Conservation (phyloP, 176 grass and related monocot genomes). For the Puya raimondii region DNA sequence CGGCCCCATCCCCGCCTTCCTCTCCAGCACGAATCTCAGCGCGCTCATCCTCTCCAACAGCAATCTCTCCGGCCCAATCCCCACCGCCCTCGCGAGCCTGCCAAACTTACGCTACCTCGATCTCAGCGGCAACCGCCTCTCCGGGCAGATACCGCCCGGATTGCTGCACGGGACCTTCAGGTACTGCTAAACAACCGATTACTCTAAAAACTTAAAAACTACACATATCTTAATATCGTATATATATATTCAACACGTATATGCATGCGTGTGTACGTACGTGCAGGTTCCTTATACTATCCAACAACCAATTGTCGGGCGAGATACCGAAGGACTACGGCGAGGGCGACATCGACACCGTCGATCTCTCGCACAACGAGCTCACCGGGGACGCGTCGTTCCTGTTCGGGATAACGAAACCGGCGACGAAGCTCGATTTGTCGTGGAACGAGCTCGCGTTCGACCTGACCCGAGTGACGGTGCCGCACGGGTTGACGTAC, state of each 20-base stretch:
- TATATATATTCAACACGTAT: too few species aligned
- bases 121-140: conserved; percentile 64
- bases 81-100: conserved; percentile 16
- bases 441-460: conserved; percentile 80
- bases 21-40: conserved; percentile 21
- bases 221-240: too few species aligned
- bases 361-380: conserved; percentile 57
- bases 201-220: too few species aligned
- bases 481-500: conserved; percentile 48
- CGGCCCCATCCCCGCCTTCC: conserved; percentile 34
- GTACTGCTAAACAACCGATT: too few species aligned
- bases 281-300: conserved; percentile 39
- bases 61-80: conserved; percentile 62
- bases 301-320: conserved; percentile 51
- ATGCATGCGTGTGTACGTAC: too few species aligned
- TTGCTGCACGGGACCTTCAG: conserved; percentile 39
- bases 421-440: conserved; percentile 49
- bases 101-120: conserved; percentile 45
- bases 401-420: conserved; percentile 43
- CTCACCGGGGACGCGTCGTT: conserved; percentile 51
- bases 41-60: conserved; percentile 49
- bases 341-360: conserved; percentile 16
- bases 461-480: conserved; percentile 41
- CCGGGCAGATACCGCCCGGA: conserved; percentile 47
- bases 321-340: conserved; percentile 37